Evolutionary conservation across 2,329 filamentous ascomycete species (phyloP), one percentile per base, ranked within the genome.

Genomic region (Hirsutella thompsonii): DNA sequence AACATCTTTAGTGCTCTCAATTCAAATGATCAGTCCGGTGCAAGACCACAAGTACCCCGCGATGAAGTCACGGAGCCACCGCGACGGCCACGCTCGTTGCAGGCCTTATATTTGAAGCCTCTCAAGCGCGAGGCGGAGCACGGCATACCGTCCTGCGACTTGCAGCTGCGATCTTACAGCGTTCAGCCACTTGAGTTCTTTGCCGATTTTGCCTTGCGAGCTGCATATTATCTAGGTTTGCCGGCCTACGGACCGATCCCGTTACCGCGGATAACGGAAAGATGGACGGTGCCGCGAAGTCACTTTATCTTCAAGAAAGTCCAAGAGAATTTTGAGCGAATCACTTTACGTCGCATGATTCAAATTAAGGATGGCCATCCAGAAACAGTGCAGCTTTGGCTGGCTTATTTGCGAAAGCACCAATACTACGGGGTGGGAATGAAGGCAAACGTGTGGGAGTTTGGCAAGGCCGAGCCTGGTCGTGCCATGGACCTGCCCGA

Each of bases 361-460:
- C 88, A 94, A 63, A 92, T 98, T 55, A 82, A 86, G 49, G 92
- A 96, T 55, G 92, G 88, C 0, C 74, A 95, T 54, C 80, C 88
- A 1, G 86, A 95, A 58, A 81, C 79, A 1, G 88, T 98, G 29
- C 83, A 93, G 61, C 62, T 89, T 21, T 98, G 92, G 92, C 67
- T 98, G 44, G 88, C 87, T 0, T 96, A 94, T 57, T 61, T 98
- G 56, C 77, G 84, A 55, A 94, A 94, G 64, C 83, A 95, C 57
- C 85, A 88, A 34, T 94, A 92, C 59, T 85, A 93, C 51, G 92
- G 92, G n/a, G 81, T 96, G 33, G 92, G 92, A 53, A 93, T 98
- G 88, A 98, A 98, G 72, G 92, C 92, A 40, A 95, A 98, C 59
- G 75, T 96, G 38, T 98, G 84, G 79, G 86, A 94, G 57, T 89